Conservation (phyloP, 495 filamentous ascomycete species). For the Apodospora peruviana region DNA sequence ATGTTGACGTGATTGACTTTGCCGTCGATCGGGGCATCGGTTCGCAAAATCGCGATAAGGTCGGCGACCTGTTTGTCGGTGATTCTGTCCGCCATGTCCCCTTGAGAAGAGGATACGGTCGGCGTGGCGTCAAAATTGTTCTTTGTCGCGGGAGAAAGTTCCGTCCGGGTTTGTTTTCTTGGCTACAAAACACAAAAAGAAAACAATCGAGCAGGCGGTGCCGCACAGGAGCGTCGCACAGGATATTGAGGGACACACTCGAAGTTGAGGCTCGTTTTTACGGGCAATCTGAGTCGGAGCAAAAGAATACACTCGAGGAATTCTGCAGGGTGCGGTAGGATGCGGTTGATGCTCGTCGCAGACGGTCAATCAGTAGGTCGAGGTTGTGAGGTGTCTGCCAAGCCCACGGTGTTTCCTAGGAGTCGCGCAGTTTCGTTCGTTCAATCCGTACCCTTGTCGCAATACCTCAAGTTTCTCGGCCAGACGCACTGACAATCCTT, state of each 20-base stretch:
- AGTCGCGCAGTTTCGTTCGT: not conserved
- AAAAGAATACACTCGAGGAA: not conserved
- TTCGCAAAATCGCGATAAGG: constrained; percentile 61
- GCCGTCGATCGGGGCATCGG: constrained; percentile 62
- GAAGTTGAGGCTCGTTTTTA: not conserved
- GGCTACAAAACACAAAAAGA: constrained; percentile 11
- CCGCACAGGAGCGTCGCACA: not conserved
- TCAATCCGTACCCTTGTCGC: too few relatives aligned
- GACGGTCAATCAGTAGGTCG: not conserved
- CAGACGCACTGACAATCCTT: too few relatives aligned
- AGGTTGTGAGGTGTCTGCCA: not conserved
- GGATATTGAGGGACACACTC: too few relatives aligned
- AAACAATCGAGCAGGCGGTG: constrained; percentile 21
- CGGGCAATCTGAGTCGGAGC: not conserved
- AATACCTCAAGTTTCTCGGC: too few relatives aligned
- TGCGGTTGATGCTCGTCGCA: constrained; percentile 6
- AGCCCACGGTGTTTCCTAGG: not conserved
- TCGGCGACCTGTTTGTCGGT: constrained; percentile 60
- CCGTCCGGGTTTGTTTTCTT: too few relatives aligned
- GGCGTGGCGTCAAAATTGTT: constrained; percentile 19
- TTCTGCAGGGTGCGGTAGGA: not conserved
- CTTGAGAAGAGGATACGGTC: constrained; percentile 14
- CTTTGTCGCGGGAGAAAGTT: not conserved
- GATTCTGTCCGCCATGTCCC: constrained; percentile 48
- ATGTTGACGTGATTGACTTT: constrained; percentile 65